A percentile compares a stretch with the other conserved stretches of the same genome.
These are phyloP conservation scores for Amphibolis antarctica DNA, from an alignment of 106 monocot genomes.

Conservation along the genomic window DNA sequence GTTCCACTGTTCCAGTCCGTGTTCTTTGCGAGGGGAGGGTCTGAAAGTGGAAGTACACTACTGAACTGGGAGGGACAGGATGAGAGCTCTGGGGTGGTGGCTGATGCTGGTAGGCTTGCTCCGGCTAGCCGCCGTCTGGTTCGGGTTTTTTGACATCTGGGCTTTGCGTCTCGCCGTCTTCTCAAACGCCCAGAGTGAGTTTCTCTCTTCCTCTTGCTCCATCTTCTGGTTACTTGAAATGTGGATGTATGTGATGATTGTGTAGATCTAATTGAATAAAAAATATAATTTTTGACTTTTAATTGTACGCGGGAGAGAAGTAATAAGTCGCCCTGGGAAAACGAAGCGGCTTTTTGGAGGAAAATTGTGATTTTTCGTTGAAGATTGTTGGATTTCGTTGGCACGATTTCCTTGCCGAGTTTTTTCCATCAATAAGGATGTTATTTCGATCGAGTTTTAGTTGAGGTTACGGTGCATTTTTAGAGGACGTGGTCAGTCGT, in stretches of 20 bases:
- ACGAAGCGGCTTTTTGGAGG: no score
- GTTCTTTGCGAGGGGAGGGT: no score
- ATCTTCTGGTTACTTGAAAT: not conserved
- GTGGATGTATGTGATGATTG: not conserved
- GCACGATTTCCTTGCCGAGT: not conserved
- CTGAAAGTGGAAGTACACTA: no score
- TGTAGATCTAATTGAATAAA: not conserved
- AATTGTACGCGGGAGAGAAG: no score
- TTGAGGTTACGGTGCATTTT: not conserved
- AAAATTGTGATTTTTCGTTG: no score
- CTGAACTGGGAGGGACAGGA: no score
- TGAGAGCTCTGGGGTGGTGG: constrained; percentile 64
- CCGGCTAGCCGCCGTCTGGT: constrained; percentile 88
- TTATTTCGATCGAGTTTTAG: not conserved
- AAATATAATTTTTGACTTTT: no score
- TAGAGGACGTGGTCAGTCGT: not conserved
- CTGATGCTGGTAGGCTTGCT: constrained; percentile 78
- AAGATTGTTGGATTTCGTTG: not conserved
- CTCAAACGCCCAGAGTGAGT: constrained; percentile 64
- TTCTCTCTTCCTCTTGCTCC: not conserved
- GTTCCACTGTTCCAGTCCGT: no score
- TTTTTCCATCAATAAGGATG: not conserved
- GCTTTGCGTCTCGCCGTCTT: constrained; percentile 87
- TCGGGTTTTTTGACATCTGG: constrained; percentile 99
- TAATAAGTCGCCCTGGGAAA: no score